Evolutionary conservation across 306 rosid species (phyloP).

Genomic region (Cicer chorassanicum): DNA sequence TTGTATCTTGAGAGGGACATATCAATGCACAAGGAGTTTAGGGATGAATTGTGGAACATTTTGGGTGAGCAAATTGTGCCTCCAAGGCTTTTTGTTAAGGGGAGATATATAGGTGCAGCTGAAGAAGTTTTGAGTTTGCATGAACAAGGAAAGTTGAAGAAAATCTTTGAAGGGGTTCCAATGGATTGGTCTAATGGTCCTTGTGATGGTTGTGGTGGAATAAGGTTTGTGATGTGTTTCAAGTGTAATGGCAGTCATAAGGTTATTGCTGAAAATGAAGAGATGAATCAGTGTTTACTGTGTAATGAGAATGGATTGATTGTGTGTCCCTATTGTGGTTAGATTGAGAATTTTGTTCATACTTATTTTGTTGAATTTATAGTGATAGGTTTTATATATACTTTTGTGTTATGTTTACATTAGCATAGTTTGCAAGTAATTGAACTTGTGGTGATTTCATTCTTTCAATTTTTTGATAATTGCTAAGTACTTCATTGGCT

Average conservation of each 20-base stretch:
- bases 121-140: conserved; percentile 74
- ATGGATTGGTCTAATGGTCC: conserved; percentile 53
- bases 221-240: conserved; percentile 74
- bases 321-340: conserved; percentile 75
- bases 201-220: conserved; percentile 81
- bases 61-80: conserved; percentile 61
- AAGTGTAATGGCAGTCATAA: conserved; percentile 79
- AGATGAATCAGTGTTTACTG: conserved; percentile 48
- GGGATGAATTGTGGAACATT: conserved; percentile 68
- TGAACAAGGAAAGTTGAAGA: conserved; percentile 72
- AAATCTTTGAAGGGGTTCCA: conserved; percentile 64
- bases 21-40: conserved; percentile 79
- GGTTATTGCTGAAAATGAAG: conserved; percentile 51
- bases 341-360: conserved; percentile 37
- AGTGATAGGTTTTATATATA: neutral
- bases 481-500: conserved; percentile 36
- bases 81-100: conserved; percentile 81
- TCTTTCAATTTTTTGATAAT: conserved; percentile 47
- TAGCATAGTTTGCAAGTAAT: conserved; percentile 43
- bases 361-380: conserved; percentile 10
- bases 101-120: conserved; percentile 82
- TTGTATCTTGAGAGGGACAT: conserved; percentile 72
- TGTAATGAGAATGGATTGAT: conserved; percentile 94
- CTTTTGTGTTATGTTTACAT: neutral
- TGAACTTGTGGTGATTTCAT: conserved; percentile 38